phyloP scores from a whole-genome alignment of 176 grass and related monocot species.

The Aegilops longissima region DNA sequence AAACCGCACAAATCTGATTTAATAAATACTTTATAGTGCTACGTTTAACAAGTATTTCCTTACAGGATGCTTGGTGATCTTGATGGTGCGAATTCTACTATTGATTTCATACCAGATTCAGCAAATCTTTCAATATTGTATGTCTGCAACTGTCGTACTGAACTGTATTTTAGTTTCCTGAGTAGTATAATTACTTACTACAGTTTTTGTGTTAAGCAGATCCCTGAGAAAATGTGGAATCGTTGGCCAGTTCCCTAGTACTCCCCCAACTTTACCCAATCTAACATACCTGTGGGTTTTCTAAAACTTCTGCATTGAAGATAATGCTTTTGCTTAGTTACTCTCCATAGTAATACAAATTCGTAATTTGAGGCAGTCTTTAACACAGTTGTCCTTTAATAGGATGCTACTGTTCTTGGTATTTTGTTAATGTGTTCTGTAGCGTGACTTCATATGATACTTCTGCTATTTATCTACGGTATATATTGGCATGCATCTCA shows the following conservation, averaged over 20 bases:
- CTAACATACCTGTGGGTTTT: constrained; percentile 41
- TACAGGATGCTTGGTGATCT: constrained; percentile 60
- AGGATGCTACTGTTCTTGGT: no score
- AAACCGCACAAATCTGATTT: background rate
- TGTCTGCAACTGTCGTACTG: background rate
- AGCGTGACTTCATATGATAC: background rate
- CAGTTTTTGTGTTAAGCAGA: constrained; percentile 27
- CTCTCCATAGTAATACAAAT: background rate
- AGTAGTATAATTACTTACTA: background rate
- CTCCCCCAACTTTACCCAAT: background rate
- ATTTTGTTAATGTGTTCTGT: no score
- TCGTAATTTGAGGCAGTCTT: no score
- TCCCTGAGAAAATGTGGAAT: constrained; percentile 38
- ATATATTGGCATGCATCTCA: no score
- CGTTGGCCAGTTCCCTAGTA: background rate
- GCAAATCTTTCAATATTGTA: constrained; percentile 44
- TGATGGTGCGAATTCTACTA: background rate
- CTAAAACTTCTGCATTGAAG: background rate
- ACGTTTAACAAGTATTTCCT: background rate
- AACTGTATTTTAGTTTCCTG: background rate
- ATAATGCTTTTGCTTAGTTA: background rate
- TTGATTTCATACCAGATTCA: constrained; percentile 35
- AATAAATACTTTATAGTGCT: background rate
- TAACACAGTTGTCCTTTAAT: no score
- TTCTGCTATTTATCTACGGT: background rate